Base-by-base conservation (phyloP, 73 alveolate species). In the Stentor coeruleus region DNA sequence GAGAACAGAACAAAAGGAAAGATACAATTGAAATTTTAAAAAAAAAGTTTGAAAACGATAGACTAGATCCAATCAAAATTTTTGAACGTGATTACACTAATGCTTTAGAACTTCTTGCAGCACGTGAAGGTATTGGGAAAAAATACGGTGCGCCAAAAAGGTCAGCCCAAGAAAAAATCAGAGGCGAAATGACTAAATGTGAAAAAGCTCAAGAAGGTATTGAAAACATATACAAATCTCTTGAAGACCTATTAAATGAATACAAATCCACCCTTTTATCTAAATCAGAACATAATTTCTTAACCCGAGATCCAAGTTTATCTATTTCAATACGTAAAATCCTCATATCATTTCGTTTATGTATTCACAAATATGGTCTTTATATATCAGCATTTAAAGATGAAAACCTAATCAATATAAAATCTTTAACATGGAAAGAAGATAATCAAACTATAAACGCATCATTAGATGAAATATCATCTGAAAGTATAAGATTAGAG, bases 111-210 rank as follows among this genome's bases (percentile, higher is more conserved):
- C 91, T 87, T 86, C 90, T 95, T 40, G 75, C 91, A 82, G 99
- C 99, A 36, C 88, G 87, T 74, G 99, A 95, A 66, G 99, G 97
- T 20, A 93, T 85, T 3, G 99, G 99, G 2, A 93, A 95, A 87
- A 93, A 90, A 38, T 95, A 81, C 85, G 99, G 99, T 3, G 90
- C 84, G 49, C 99, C 99, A 15, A 88, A 93, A 89, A 93, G 99
- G 87, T 76, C 90, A 2, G 95, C 94, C 39, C 90, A 95, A 84
- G 99, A 95, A 84, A 91, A 88, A 58, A 83, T 95, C 81, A 91
- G 96, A 81, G 93, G 94, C 28, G 97, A 93, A 57, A 95, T 93
- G 95, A 91, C 96, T 28, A 95, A 95, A 89, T 95, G 99, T 81
- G 97, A 95, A 82, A 87, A 87, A 57, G 98, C 99, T 38, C 93